Base-by-base conservation (phyloP, 306 rosid species). In the Senna tora region DNA sequence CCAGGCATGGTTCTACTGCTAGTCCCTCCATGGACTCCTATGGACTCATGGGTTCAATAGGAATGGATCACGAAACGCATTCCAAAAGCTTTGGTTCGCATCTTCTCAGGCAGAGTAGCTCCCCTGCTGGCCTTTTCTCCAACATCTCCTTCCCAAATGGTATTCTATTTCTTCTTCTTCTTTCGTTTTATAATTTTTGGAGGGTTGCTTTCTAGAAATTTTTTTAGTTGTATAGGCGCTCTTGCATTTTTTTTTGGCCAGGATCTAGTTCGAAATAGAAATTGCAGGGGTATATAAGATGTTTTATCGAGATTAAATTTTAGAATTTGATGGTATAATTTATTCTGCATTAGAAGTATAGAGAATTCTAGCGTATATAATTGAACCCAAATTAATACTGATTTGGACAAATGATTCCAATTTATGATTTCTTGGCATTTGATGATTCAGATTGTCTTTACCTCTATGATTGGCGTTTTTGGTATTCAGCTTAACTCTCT, bases 31-130 rank as follows among this genome's bases (percentile, higher is more conserved):
- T 88, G 75, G 79, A 81, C 52, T 77, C 89, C 5, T 77, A 74
- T 73, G 88, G 85, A 22, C 58, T 85, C 64, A 33, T 79, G 67
- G 82, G 82, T 76, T 87, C 96, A 4, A 46, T 73, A 65, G 73
- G 82, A 74, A 39, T 71, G 77, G 86, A 82, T 51, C 77, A 59
- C 5, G 72, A 66, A 42, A 63, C 74, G 1, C 81, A 56, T 9
- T 5, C 54, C 16, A 84, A 82, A 77, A 38, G 59, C n/a, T 72
- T 73, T 41, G 30, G 20, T 61, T 66, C 88, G 11, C 66, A 59
- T 78, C 83, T 88, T 68, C 69, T 75, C 30, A 80, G 96, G 55
- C 93, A 84, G 67, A 90, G 74, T 75, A 89, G 92, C 82, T 83
- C 85, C 9, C 84, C 94, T 79, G 81, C 88, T 22, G 86, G 76